Conservation (phyloP, 2,329 filamentous ascomycete genomes). For the Fusarium pseudograminearum region DNA sequence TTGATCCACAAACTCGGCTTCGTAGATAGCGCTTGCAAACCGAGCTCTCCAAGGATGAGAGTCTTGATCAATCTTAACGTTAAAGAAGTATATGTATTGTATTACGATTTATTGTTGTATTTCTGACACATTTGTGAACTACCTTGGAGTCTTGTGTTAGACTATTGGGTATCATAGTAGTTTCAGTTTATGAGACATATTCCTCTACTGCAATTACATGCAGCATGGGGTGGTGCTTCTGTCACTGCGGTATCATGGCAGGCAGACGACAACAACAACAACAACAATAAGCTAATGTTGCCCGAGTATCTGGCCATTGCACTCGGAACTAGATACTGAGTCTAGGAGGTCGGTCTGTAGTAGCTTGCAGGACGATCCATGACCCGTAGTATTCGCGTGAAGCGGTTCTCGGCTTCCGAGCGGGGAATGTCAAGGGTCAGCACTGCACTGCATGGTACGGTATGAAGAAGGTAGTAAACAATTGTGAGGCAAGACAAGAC, state of each 20-base stretch:
- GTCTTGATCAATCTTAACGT: slow-evolving; percentile 29
- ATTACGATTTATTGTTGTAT: not conserved
- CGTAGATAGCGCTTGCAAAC: slow-evolving; percentile 30
- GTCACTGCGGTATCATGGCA: not conserved
- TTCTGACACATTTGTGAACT: not conserved
- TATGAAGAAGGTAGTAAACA: not conserved
- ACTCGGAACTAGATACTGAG: slow-evolving; percentile 20
- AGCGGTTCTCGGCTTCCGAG: slow-evolving; percentile 46
- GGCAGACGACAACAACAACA: not conserved
- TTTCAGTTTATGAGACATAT: not conserved
- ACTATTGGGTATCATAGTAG: not conserved
- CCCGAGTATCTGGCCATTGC: slow-evolving; percentile 1
- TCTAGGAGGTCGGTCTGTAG: slow-evolving; percentile 18
- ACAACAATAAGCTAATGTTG: not conserved
- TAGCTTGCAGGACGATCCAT: slow-evolving; percentile 30
- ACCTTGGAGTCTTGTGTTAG: not conserved
- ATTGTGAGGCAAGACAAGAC: not conserved
- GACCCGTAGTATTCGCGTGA: slow-evolving; percentile 31
- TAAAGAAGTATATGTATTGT: slow-evolving; percentile 13
- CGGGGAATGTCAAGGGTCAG: slow-evolving; percentile 34
- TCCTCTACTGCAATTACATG: not conserved
- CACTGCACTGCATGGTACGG: slow-evolving; percentile 11
- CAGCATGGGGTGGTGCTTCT: not conserved
- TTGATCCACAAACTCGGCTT: slow-evolving; percentile 25
- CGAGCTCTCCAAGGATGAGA: slow-evolving; percentile 13